These are phyloP conservation scores for Hypsizygus marmoreus DNA, from an alignment of 768 basidiomycete species.

Conservation along the genomic window DNA sequence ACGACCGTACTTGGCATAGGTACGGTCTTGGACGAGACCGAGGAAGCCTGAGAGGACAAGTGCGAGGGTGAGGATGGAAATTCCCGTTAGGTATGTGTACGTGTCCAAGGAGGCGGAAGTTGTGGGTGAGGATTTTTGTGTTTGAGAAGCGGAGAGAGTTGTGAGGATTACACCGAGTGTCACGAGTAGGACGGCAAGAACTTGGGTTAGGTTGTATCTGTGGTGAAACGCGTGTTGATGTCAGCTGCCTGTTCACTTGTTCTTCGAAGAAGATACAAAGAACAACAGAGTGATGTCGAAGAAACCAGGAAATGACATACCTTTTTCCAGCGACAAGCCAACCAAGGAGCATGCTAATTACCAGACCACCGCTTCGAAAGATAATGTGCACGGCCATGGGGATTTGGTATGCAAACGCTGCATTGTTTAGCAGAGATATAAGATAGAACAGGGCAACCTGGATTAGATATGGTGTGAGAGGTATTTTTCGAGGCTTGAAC, in stretches of 20 bases:
- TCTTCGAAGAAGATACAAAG: neutral
- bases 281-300: conserved; percentile 1
- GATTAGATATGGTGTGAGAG: conserved; percentile 68
- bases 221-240: conserved; percentile 8
- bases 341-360: conserved; percentile 82
- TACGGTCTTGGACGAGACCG: conserved; percentile 84
- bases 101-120: conserved; percentile 21
- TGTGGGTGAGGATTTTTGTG: conserved; percentile 21
- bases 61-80: conserved; percentile 72
- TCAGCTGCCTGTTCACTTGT: conserved; percentile 17
- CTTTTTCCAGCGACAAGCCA: conserved; percentile 65
- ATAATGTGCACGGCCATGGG: conserved; percentile 95
- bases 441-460: conserved; percentile 84
- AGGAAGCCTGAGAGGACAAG: conserved; percentile 80
- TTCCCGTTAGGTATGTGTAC: conserved; percentile 65
- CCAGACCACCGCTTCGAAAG: conserved; percentile 85
- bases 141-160: conserved; percentile 71
- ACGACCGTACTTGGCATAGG: conserved; percentile 51
- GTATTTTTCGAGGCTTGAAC: conserved; percentile 66
- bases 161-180: conserved; percentile 79
- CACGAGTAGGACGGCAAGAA: conserved; percentile 77
- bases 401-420: conserved; percentile 83
- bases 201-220: conserved; percentile 68
- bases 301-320: conserved; percentile 36
- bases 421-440: conserved; percentile 85